These are phyloP conservation scores for Sarocladium oryzae DNA, from an alignment of 2,329 filamentous ascomycete genomes.

Conservation along the genomic window DNA sequence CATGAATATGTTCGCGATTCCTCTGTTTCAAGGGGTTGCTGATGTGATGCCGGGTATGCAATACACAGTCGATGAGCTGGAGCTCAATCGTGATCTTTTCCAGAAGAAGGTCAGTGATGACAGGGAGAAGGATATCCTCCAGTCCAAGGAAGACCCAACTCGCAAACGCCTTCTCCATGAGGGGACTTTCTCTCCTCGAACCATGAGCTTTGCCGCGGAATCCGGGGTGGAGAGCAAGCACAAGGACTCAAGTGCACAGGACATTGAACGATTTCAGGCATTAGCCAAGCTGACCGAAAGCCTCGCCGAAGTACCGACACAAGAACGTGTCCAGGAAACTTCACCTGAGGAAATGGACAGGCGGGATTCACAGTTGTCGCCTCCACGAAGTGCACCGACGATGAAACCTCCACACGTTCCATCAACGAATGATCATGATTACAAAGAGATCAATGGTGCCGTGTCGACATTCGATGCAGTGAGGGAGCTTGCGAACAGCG, in stretches of 20 bases:
- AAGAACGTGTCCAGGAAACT: not conserved
- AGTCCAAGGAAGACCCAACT: slow-evolving; percentile 28
- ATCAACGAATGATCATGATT: slow-evolving; percentile 17
- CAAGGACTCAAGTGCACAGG: slow-evolving; percentile 15
- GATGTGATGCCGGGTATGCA: slow-evolving; percentile 79
- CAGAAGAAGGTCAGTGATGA: slow-evolving; percentile 60
- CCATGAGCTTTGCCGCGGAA: slow-evolving; percentile 33
- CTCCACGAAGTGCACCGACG: slow-evolving; percentile 21
- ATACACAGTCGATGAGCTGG: slow-evolving; percentile 78
- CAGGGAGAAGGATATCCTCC: slow-evolving; percentile 36
- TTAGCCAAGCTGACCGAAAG: slow-evolving; percentile 7
- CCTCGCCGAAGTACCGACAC: slow-evolving; percentile 15
- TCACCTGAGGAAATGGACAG: not conserved
- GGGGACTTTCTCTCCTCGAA: slow-evolving; percentile 37
- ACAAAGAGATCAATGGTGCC: slow-evolving; percentile 38
- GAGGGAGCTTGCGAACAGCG: slow-evolving; percentile 41
- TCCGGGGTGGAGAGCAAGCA: slow-evolving; percentile 17
- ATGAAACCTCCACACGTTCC: slow-evolving; percentile 24
- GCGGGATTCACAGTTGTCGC: slow-evolving; percentile 7
- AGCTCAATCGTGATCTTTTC: slow-evolving; percentile 70
- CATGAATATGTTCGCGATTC: slow-evolving; percentile 92
- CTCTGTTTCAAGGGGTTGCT: slow-evolving; percentile 81
- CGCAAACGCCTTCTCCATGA: slow-evolving; percentile 30
- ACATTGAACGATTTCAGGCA: slow-evolving; percentile 10
- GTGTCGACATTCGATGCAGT: slow-evolving; percentile 39